Conservation (phyloP, 2,329 filamentous ascomycete species). For the Lecanicillium sp. region DNA sequence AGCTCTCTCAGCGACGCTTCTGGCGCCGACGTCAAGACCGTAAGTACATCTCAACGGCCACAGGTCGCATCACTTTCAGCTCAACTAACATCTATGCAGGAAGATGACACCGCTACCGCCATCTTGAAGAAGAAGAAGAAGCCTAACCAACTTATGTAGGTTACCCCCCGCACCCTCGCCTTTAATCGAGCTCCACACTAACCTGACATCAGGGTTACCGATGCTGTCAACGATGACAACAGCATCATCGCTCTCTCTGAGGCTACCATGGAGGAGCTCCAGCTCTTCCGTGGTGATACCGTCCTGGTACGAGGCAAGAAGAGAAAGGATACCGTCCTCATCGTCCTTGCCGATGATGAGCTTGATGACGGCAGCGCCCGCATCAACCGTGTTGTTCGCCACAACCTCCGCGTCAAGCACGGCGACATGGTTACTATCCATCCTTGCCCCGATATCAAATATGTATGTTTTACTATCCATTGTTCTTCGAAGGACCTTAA, state of each 20-base stretch:
- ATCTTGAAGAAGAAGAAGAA: conserved; percentile 99
- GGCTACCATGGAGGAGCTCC: conserved; percentile 96
- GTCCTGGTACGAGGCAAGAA: conserved; percentile 99
- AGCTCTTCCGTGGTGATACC: conserved; percentile 97
- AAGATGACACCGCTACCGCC: conserved; percentile 87
- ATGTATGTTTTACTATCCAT: conserved; percentile 71
- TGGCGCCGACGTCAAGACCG: conserved; percentile 77
- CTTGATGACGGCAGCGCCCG: conserved; percentile 94
- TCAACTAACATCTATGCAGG: conserved; percentile 41
- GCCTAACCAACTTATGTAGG: conserved; percentile 96
- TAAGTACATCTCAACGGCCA: conserved; percentile 35
- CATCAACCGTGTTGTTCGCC: conserved; percentile 96
- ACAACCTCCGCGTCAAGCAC: conserved; percentile 97
- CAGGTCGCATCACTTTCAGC: conserved; percentile 14
- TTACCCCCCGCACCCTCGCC: conserved; percentile 12
- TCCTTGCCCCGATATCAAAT: conserved; percentile 99
- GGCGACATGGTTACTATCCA: conserved; percentile 97
- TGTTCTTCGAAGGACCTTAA: conserved; percentile 7
- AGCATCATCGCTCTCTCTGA: conserved; percentile 97
- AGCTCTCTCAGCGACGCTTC: conserved; percentile 64
- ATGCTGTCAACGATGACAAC: conserved; percentile 99
- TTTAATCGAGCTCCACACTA: conserved; percentile 5
- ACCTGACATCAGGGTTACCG: conserved; percentile 67
- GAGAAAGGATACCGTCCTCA: conserved; percentile 97
- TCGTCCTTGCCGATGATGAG: conserved; percentile 94